A percentile compares a stretch with the other conserved stretches of the same genome.
These are phyloP conservation scores for Calonectria pseudoturangicola DNA, from an alignment of 2,329 filamentous ascomycete species.

Conservation along the genomic window DNA sequence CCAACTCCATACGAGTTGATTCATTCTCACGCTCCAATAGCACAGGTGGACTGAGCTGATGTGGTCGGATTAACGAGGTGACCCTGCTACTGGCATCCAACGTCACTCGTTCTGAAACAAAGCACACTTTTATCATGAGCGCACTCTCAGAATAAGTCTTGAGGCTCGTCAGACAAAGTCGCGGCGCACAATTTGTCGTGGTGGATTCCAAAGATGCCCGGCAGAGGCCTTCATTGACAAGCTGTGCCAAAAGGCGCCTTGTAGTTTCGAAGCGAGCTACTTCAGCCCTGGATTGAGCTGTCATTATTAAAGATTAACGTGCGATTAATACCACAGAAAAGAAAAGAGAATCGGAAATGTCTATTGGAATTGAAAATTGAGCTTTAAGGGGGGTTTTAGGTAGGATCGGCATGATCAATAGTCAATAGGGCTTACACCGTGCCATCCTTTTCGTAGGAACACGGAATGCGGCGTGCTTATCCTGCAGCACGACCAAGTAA, in stretches of 20 bases:
- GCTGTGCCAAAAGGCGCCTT: constrained; percentile 1
- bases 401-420: too few species aligned
- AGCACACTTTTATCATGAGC: background rate
- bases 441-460: too few species aligned
- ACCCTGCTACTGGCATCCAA: background rate
- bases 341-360: too few species aligned
- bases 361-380: too few species aligned
- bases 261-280: background rate
- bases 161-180: background rate
- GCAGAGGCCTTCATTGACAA: constrained; percentile 6
- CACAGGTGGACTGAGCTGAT: background rate
- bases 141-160: too few species aligned
- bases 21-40: background rate
- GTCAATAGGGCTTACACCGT: too few species aligned
- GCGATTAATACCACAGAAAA: too few species aligned
- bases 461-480: too few species aligned
- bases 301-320: background rate
- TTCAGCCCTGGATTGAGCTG: background rate
- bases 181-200: background rate
- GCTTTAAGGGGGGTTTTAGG: too few species aligned
- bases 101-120: background rate
- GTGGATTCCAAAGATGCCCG: background rate
- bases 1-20: background rate
- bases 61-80: background rate
- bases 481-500: too few species aligned